These are phyloP conservation scores for Pythium rhizo-oryzae DNA, from an alignment of 352 stramenopile genomes.

Conservation along the genomic window DNA sequence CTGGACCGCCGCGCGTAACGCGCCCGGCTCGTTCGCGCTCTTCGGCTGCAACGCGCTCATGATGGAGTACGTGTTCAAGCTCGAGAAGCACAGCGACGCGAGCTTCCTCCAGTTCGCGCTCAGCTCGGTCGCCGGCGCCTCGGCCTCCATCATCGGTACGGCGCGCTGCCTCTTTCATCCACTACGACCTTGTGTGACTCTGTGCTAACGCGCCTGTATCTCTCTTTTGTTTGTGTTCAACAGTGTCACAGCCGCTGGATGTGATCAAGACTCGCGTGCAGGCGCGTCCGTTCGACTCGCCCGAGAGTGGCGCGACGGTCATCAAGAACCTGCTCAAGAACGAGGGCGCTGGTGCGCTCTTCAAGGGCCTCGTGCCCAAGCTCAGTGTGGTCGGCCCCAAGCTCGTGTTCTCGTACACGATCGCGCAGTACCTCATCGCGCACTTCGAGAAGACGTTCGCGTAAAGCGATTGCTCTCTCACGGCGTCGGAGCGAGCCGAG, in stretches of 20 bases:
- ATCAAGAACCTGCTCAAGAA: conserved; percentile 93
- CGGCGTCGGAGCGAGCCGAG: too few species aligned
- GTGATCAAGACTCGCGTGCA: conserved; percentile 97
- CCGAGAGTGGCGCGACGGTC: conserved; percentile 89
- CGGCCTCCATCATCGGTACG: conserved; percentile 79
- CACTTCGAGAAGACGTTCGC: conserved; percentile 91
- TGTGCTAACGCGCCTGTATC: not conserved
- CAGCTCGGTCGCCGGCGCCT: conserved; percentile 80
- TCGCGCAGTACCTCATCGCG: conserved; percentile 94
- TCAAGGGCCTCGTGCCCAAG: conserved; percentile 96
- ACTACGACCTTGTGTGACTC: conserved; percentile 27
- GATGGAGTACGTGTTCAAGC: conserved; percentile 91
- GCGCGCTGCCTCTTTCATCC: too few species aligned
- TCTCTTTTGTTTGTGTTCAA: too few species aligned
- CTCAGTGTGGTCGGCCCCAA: conserved; percentile 95
- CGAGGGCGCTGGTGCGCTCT: conserved; percentile 91
- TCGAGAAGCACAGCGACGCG: conserved; percentile 90
- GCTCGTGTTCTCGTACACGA: conserved; percentile 96
- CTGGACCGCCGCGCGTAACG: conserved; percentile 94
- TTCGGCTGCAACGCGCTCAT: conserved; percentile 92
- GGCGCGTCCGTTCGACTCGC: conserved; percentile 93
- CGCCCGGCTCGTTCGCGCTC: conserved; percentile 94
- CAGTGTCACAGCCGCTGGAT: conserved; percentile 92
- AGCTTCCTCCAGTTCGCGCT: conserved; percentile 94
- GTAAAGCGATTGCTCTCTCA: too few species aligned